Base-by-base conservation (phyloP, 305 asterid genomes). In the Fraxinus ornus region DNA sequence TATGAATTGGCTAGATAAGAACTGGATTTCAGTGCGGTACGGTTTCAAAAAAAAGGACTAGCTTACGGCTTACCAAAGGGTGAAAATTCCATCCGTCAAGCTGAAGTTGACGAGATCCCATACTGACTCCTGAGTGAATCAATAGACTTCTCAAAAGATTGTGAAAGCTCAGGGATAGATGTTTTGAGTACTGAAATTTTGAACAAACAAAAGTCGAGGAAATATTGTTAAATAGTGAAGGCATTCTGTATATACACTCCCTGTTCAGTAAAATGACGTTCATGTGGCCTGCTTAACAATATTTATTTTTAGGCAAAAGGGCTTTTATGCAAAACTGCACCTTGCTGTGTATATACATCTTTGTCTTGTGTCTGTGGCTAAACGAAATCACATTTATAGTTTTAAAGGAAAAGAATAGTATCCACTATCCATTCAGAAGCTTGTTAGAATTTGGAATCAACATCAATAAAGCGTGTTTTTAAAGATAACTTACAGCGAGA, bases 71-170 rank as follows among this genome's bases (percentile, higher is more conserved):
- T 85, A 87, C 90, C 90, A 36, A 19, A 24, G 77, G 81, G 82
- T 70, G 80, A 83, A 77, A 64, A 77, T 66, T 41, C 37, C 41
- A 78, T 78, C 77, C 39, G 78, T 81, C 90, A 80, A 87, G 86
- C 84, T 75, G 87, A 82, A 76, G 88, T 81, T 49, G 86, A 88
- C 82, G 88, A 85, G 84, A 92, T 88, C 82, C 98, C 97, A 78
- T 89, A 91, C 82, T 90, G 91, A 90, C 88, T 91, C 78, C 89
- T 88, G 55, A 96, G 94, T 84, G 97, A 86, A 85, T 89, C 89
- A 78, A 94, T 86, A 79, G 91, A 83, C 83, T 93, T 91, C 92
- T 92, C 97, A 2, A 91, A 77, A 19, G 91, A 88, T 66, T 90
- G 91, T 36, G 90, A 86, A 75, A 94, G 94, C 88, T 91, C 93